Evolutionary conservation across 2,329 filamentous ascomycete genomes (phyloP), one percentile per base, ranked within the genome.

Genomic region (Cryphonectria naterciae): DNA sequence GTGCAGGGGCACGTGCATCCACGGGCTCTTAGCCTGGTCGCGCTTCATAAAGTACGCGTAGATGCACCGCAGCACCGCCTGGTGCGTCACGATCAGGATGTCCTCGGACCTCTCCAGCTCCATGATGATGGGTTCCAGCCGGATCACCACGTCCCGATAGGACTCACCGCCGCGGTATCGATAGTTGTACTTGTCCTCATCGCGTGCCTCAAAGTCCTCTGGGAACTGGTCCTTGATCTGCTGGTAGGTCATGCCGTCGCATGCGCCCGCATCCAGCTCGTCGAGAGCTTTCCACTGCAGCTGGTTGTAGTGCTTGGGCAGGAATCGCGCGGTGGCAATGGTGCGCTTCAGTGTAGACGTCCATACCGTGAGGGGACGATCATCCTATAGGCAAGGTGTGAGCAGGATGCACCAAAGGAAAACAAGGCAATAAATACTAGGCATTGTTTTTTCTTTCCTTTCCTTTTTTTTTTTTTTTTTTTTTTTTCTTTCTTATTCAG

Each of bases 171-270:
- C 96, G 6, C 96, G 92, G 82, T 99, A 99, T 70, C 96, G 94
- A 83, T 99, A 99, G 84, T 99, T 98, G 88, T 98, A 98, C 83
- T 99, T 99, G 86, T 99, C 96, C 75, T 97, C 94, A 81, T 99
- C 96, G 73, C 96, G 93, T 46, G 95, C 94, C 65, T 91, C 90
- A 83, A 99, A 99, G 83, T 99, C 96, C 75, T 98, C 95, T 0
- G 96, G 96, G 79, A 93, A 98, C 68, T 88, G 85, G 77, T 97
- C 89, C 77, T 96, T 94, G 79, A 99, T 98, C 79, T 99, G 92
- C 77, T 94, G 93, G 80, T 98, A 98, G 1, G 96, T 99, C 80
- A 98, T 89, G 68, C 95, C 95, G 77, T 99, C 96, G 83, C 96
- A 99, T 64, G 98, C 93, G 66, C 96, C 96, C 1, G 94, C 95